Base-by-base conservation (phyloP, 1,284 basidiomycete species). In the Bondarzewia mesenterica region DNA sequence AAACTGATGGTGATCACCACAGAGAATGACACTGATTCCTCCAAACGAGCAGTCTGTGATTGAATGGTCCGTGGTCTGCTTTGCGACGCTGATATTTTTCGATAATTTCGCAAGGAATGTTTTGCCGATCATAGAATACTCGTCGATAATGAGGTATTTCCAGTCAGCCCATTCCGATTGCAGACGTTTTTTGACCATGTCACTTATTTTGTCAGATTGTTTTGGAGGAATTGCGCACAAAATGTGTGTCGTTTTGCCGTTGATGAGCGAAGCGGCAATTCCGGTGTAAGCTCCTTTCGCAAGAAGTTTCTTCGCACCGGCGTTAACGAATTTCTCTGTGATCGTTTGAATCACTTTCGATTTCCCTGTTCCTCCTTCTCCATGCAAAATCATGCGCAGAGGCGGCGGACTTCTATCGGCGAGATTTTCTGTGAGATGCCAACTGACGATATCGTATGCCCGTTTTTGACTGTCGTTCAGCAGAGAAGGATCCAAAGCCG, bases 1-100 rank as follows among this genome's bases (percentile, higher is more conserved):
- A 51, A 72, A 70, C 46, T 71, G 70, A 51, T 72, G 68, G 16
- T 67, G 59, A 46, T 71, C 69, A 0, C 69, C 68, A 48, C 52
- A 61, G 0, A 72, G 50, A 25, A 72, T 64, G 14, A 71, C 58
- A 51, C 63, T 71, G 7, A 71, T 44, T 1, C 67, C 66, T 0
- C 66, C 65, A 50, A 71, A 71, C 3, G 61, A 54, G 5, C 20
- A 3, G 15, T 54, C 52, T 10, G 32, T 15, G 3, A 26, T 40
- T 21, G 40, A 21, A 15, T n/a, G 14, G 20, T 27, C 40, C 1
- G 27, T 7, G 14, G 27, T 43, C 21, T 45, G 44, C 42, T 57
- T 61, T 2, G 44, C 58, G 29, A 59, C 48, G 5, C 40, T 16
- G 36, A 63, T 56, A 41, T 58, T 50, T 20, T 44, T 32, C 4